Conservation (phyloP, 768 basidiomycete species). For the Tulasnella sp. region DNA sequence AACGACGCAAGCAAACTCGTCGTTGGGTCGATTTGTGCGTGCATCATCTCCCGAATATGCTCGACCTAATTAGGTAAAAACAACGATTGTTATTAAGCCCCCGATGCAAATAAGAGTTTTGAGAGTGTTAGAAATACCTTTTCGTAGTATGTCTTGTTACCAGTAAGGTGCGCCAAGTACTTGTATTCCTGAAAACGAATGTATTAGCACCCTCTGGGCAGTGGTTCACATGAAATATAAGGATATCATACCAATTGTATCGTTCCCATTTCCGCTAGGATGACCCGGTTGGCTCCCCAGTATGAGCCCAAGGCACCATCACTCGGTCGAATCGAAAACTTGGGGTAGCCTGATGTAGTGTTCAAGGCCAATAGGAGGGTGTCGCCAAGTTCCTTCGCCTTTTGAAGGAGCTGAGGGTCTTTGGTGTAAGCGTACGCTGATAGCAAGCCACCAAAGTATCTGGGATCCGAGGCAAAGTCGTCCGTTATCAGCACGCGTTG, state of each 20-base stretch:
- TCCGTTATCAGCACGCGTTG: not conserved
- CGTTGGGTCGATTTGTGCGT: not conserved
- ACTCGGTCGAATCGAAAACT: slow-evolving; percentile 56
- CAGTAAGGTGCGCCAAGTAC: slow-evolving; percentile 72
- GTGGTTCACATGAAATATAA: not conserved
- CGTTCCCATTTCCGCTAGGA: slow-evolving; percentile 14
- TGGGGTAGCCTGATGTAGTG: slow-evolving; percentile 61
- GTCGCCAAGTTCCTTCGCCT: slow-evolving; percentile 48
- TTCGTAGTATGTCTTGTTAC: slow-evolving; percentile 48
- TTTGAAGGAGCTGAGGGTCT: slow-evolving; percentile 31
- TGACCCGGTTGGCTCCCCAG: slow-evolving; percentile 6
- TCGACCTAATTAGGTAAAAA: not conserved
- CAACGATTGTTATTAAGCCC: not conserved
- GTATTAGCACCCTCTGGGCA: slow-evolving; percentile 23
- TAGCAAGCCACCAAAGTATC: slow-evolving; percentile 76
- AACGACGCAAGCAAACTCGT: not conserved
- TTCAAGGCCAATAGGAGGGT: slow-evolving; percentile 65
- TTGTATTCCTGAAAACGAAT: slow-evolving; percentile 76
- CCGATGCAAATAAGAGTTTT: not conserved
- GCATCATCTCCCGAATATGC: slow-evolving; percentile 3
- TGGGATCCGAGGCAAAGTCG: not conserved
- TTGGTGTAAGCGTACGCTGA: slow-evolving; percentile 64
- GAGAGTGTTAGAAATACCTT: not conserved
- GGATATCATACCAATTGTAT: not conserved
- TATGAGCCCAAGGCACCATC: not conserved